Conservation (phyloP, 1,284 basidiomycete species). For the Ganoderma lingzhi region DNA sequence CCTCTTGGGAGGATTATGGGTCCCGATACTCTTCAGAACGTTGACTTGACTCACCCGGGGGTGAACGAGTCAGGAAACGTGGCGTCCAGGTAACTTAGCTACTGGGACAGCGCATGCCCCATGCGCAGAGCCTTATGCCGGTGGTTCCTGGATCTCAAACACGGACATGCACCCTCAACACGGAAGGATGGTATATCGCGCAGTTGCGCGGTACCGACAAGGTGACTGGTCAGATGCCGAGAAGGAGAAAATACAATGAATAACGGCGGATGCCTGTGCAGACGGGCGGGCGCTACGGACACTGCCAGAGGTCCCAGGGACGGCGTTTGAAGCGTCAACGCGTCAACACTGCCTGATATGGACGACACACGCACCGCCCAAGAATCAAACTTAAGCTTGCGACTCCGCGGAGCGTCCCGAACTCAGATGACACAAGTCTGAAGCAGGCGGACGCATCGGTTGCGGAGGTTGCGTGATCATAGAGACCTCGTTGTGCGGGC, state of each 20-base stretch:
- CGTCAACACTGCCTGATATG: neutral
- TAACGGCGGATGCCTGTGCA: neutral
- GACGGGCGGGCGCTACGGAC: neutral
- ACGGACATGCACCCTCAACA: neutral
- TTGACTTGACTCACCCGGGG: neutral
- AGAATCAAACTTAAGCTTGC: neutral
- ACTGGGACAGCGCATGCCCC: neutral
- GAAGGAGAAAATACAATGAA: neutral
- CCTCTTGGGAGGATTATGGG: neutral
- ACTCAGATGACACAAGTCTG: neutral
- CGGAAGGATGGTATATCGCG: neutral
- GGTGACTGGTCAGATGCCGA: neutral
- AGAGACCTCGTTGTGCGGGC: neutral
- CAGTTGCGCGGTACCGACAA: slow-evolving; percentile 4
- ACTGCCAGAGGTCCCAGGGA: neutral
- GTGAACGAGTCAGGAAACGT: neutral
- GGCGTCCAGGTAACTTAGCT: neutral
- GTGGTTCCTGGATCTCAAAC: neutral
- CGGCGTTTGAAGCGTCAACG: neutral
- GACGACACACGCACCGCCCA: neutral
- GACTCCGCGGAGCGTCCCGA: neutral
- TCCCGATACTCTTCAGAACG: neutral
- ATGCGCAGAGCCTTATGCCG: neutral
- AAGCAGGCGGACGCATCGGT: neutral
- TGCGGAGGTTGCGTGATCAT: neutral